A percentile compares a stretch with the other conserved stretches of the same genome.
phyloP scores from a whole-genome alignment of 139 green algal species.

The Closterium sp. region DNA sequence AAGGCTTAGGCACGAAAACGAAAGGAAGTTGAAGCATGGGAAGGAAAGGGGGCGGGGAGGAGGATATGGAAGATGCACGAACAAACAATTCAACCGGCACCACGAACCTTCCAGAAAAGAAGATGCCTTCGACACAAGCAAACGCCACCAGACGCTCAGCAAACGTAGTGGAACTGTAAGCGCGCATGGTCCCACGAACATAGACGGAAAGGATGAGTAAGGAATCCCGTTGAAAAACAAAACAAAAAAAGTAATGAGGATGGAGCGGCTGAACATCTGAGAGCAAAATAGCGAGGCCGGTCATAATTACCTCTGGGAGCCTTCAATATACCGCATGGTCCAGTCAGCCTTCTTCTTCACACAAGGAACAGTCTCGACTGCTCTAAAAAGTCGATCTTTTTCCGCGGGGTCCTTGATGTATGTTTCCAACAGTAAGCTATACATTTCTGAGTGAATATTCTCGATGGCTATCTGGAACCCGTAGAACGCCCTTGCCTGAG shows the following conservation, averaged over 20 bases:
- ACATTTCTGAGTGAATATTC: constrained; percentile 99
- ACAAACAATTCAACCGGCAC: not conserved
- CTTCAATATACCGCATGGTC: constrained; percentile 92
- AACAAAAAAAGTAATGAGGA: not conserved
- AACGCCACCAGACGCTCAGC: constrained; percentile 89
- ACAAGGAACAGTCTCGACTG: constrained; percentile 85
- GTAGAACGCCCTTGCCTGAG: constrained; percentile 92
- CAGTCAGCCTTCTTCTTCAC: constrained; percentile 95
- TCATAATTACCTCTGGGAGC: not conserved
- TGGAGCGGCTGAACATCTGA: no score
- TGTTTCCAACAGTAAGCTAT: constrained; percentile 91
- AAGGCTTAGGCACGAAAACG: not conserved
- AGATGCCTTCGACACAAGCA: constrained; percentile 95
- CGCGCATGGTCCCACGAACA: not conserved
- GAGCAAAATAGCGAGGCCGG: not conserved
- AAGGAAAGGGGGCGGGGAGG: not conserved
- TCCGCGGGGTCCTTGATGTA: constrained; percentile 89
- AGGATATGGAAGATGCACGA: not conserved
- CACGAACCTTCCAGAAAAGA: constrained; percentile 77
- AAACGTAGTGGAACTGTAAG: constrained; percentile 63
- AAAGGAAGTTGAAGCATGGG: no score
- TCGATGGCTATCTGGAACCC: constrained; percentile 99
- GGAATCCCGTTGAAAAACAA: not conserved
- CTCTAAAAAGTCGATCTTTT: constrained; percentile 81
- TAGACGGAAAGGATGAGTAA: no score